These are phyloP conservation scores for Colletotrichum sp. DNA, from an alignment of 2,329 filamentous ascomycete species.

Conservation along the genomic window DNA sequence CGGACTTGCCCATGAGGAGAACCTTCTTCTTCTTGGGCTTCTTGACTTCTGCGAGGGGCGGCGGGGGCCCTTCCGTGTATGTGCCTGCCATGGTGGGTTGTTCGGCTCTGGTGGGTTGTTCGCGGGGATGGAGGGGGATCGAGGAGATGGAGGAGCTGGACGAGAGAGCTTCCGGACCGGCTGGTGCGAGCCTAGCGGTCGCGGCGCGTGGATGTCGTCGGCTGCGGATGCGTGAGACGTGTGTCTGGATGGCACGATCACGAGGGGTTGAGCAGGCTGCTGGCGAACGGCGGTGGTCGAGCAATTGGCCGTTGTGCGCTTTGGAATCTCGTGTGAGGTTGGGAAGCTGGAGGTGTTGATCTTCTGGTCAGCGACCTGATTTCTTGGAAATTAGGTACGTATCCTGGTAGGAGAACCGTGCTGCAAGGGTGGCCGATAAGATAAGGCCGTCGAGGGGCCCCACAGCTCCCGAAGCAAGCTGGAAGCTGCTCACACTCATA, in stretches of 20 bases:
- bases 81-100: slow-evolving; percentile 1
- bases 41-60: slow-evolving; percentile 51
- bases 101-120: background rate
- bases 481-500: background rate
- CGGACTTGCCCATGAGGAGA: slow-evolving; percentile 91
- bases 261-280: background rate
- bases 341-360: background rate
- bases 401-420: background rate
- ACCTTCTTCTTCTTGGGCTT: slow-evolving; percentile 87
- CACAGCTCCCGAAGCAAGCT: background rate
- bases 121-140: background rate
- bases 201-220: background rate
- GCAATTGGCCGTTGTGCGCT: background rate
- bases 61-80: background rate
- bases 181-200: background rate
- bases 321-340: background rate
- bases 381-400: slow-evolving; percentile 1
- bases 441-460: background rate
- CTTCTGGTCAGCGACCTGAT: background rate
- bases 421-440: background rate
- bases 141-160: background rate
- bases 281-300: background rate
- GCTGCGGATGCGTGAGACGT: background rate
- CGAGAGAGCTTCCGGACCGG: background rate
- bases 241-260: background rate